A percentile compares a stretch with the other conserved stretches of the same genome.
Evolutionary conservation across 371 early-diverging fungal species (phyloP).

Genomic region (Mortierella sp.): DNA sequence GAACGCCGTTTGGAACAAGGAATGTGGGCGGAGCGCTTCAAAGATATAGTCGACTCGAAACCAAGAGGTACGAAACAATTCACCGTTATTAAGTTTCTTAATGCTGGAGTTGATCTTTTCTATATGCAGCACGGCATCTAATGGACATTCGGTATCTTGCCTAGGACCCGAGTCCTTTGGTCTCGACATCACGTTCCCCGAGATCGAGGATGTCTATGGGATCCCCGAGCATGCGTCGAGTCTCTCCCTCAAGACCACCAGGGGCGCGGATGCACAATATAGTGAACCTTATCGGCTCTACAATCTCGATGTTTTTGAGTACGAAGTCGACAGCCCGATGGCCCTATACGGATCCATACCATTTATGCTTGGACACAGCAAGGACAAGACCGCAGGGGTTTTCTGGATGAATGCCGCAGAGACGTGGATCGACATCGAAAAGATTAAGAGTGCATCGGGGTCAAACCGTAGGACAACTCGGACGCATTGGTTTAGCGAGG

Average conservation of each 20-base stretch:
- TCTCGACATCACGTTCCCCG: constrained; percentile 91
- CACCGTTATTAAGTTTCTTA: background rate
- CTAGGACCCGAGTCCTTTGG: constrained; percentile 93
- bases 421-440: constrained; percentile 97
- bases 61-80: constrained; percentile 76
- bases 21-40: constrained; percentile 92
- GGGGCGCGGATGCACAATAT: constrained; percentile 84
- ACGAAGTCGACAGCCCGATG: constrained; percentile 93
- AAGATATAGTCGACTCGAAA: constrained; percentile 89
- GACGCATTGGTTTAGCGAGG: constrained; percentile 96
- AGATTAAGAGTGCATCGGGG: constrained; percentile 49
- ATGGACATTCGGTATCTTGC: background rate
- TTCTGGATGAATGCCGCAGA: constrained; percentile 97
- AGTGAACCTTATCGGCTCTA: constrained; percentile 96
- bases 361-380: constrained; percentile 90
- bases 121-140: background rate
- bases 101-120: too few species aligned
- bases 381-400: constrained; percentile 79
- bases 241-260: constrained; percentile 88
- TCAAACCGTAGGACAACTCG: constrained; percentile 62
- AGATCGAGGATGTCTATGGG: constrained; percentile 92
- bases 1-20: constrained; percentile 68
- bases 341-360: constrained; percentile 97
- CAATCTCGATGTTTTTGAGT: constrained; percentile 98
- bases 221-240: constrained; percentile 95